Percentiles rank a stretch among this genome's conserved stretches.
These are phyloP conservation scores for Metschnikowia proteae DNA, from an alignment of 805 yeast species.

Conservation along the genomic window DNA sequence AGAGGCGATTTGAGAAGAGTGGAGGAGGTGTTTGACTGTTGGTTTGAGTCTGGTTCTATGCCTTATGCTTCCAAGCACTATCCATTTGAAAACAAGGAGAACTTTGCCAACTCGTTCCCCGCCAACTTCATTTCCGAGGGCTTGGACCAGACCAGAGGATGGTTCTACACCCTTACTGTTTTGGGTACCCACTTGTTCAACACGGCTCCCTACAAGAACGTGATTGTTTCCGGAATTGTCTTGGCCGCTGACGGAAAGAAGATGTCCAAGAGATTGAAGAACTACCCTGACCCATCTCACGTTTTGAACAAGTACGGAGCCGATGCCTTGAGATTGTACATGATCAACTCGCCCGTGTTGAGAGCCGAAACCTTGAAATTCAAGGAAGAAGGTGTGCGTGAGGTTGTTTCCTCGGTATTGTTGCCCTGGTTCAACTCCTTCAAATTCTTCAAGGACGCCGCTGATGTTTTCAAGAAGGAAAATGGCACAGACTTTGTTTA, in stretches of 20 bases:
- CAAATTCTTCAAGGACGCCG: constrained; percentile 94
- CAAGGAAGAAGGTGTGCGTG: constrained; percentile 98
- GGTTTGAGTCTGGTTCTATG: constrained; percentile 99
- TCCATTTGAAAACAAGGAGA: constrained; percentile 84
- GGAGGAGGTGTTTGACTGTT: constrained; percentile 98
- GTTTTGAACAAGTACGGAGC: constrained; percentile 91
- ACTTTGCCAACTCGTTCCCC: constrained; percentile 75
- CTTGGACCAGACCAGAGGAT: constrained; percentile 98
- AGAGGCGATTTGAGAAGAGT: constrained; percentile 84
- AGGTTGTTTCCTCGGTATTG: constrained; percentile 91
- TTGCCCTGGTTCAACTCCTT: constrained; percentile 99
- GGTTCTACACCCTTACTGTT: constrained; percentile 97
- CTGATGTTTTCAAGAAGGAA: constrained; percentile 76
- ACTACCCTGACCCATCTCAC: constrained; percentile 90
- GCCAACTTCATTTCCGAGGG: constrained; percentile 99
- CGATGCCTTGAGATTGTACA: constrained; percentile 91
- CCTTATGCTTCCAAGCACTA: constrained; percentile 96
- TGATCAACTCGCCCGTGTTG: constrained; percentile 95
- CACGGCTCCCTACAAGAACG: constrained; percentile 90
- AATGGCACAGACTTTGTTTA: constrained; percentile 67
- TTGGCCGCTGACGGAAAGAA: constrained; percentile 98
- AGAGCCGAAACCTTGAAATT: constrained; percentile 95
- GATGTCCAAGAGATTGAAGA: constrained; percentile 97
- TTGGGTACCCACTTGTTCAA: constrained; percentile 93
- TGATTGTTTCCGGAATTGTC: constrained; percentile 93